A percentile compares a stretch with the other conserved stretches of the same genome.
Evolutionary conservation across 352 stramenopile genomes (phyloP).

Genomic region (Globisporangium takayamanum): DNA sequence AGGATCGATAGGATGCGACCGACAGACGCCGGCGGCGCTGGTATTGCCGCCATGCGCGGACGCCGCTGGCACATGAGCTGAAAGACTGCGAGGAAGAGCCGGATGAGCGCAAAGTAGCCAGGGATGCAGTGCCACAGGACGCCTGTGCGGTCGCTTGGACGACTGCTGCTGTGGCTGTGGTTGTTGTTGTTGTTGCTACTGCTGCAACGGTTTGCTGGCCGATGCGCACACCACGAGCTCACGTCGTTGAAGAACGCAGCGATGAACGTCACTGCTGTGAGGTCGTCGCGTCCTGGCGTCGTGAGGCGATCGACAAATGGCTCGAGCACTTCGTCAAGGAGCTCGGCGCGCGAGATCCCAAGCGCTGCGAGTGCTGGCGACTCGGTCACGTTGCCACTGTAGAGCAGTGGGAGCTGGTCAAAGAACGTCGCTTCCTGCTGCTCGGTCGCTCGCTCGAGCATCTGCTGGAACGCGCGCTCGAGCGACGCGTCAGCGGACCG

Average conservation of each 20-base stretch:
- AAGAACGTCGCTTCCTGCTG: slow-evolving; percentile 53
- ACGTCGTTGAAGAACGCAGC: slow-evolving; percentile 61
- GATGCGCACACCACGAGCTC: slow-evolving; percentile 48
- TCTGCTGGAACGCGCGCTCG: slow-evolving; percentile 41
- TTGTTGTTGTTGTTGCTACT: not conserved
- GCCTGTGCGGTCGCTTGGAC: slow-evolving; percentile 2
- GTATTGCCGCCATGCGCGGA: slow-evolving; percentile 28
- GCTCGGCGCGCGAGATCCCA: slow-evolving; percentile 27
- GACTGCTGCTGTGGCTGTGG: not conserved
- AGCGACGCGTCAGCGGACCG: slow-evolving; percentile 28
- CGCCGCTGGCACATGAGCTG: slow-evolving; percentile 74
- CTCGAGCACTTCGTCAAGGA: slow-evolving; percentile 36
- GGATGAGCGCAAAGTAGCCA: slow-evolving; percentile 67
- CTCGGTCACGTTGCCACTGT: slow-evolving; percentile 43
- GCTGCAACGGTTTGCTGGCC: not conserved
- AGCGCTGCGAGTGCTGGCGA: slow-evolving; percentile 30
- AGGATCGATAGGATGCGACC: slow-evolving; percentile 60
- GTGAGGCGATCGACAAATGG: slow-evolving; percentile 55
- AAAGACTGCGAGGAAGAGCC: slow-evolving; percentile 63
- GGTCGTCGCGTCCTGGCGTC: slow-evolving; percentile 47
- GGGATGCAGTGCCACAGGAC: slow-evolving; percentile 77
- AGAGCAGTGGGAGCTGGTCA: slow-evolving; percentile 44
- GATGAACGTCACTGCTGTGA: slow-evolving; percentile 63
- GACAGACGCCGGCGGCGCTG: slow-evolving; percentile 21
- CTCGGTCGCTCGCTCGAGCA: slow-evolving; percentile 28